Percentiles rank a stretch among this genome's conserved stretches.
These are phyloP conservation scores for Globisporangium recalcitrans DNA, from an alignment of 352 stramenopile genomes.

Conservation along the genomic window DNA sequence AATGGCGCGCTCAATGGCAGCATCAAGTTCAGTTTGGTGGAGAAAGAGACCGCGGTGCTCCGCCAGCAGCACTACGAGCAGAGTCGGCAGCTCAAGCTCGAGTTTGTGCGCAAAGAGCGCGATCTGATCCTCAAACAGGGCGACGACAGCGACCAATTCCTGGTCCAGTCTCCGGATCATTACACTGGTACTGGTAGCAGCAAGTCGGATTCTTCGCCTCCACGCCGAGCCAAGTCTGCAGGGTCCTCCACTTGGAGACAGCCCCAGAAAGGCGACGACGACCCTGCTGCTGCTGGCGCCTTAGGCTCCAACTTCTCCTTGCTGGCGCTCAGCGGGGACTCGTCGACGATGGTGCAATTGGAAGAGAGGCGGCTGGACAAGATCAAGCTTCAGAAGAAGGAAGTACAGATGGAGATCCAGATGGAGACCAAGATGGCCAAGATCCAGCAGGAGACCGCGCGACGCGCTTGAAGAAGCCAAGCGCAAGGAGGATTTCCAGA, in stretches of 20 bases:
- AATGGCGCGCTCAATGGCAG: constrained; percentile 8
- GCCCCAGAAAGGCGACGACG: background rate
- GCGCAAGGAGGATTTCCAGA: constrained; percentile 55
- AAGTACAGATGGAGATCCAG: constrained; percentile 72
- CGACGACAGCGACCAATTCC: constrained; percentile 4
- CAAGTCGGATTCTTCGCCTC: background rate
- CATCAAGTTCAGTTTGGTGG: constrained; percentile 56
- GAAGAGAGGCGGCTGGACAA: constrained; percentile 55
- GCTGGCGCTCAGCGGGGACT: constrained; percentile 22
- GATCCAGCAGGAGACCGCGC: constrained; percentile 57
- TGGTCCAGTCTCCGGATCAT: background rate
- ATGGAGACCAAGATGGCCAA: constrained; percentile 70
- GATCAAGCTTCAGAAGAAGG: constrained; percentile 70
- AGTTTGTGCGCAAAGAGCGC: constrained; percentile 46
- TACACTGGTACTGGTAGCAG: background rate
- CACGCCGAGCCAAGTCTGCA: background rate
- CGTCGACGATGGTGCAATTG: constrained; percentile 53
- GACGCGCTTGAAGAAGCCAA: constrained; percentile 44
- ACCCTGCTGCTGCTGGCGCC: background rate
- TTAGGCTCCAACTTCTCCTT: background rate
- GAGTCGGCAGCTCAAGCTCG: constrained; percentile 53
- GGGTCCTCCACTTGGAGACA: background rate
- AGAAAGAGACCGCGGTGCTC: constrained; percentile 67
- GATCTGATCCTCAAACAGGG: constrained; percentile 21
- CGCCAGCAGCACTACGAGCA: constrained; percentile 73